phyloP scores from a whole-genome alignment of 2,329 filamentous ascomycete species.

The Leptographium wingfieldii region DNA sequence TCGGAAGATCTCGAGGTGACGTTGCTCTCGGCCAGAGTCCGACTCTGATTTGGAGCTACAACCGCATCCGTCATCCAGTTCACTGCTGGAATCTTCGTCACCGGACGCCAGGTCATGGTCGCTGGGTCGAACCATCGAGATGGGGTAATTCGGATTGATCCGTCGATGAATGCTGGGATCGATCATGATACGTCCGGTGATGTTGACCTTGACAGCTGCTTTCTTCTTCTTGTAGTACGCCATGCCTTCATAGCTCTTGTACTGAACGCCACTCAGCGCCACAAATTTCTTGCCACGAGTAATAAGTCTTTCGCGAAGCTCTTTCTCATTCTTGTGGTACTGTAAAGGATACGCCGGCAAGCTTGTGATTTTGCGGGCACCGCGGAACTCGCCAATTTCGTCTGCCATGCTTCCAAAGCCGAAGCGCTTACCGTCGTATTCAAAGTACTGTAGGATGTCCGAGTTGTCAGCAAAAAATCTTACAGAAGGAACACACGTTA shows the following conservation, averaged over 20 bases:
- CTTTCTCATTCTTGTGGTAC: constrained; percentile 62
- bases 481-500: background rate
- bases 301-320: constrained; percentile 53
- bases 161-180: constrained; percentile 72
- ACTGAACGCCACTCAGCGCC: constrained; percentile 67
- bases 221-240: constrained; percentile 77
- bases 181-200: constrained; percentile 80
- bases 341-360: constrained; percentile 64
- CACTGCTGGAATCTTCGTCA: constrained; percentile 33
- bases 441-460: constrained; percentile 49
- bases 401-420: constrained; percentile 60
- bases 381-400: constrained; percentile 65
- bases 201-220: constrained; percentile 62
- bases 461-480: background rate
- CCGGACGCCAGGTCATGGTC: constrained; percentile 45
- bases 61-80: constrained; percentile 18
- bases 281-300: constrained; percentile 79
- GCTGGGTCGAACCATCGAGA: constrained; percentile 61
- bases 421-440: constrained; percentile 80
- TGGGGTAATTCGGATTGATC: constrained; percentile 74
- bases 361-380: constrained; percentile 69
- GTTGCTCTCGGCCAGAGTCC: constrained; percentile 22
- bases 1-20: constrained; percentile 20
- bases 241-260: constrained; percentile 71
- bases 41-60: constrained; percentile 26